Evolutionary conservation across 106 monocot genomes (phyloP).

Genomic region (Chionographis japonica): DNA sequence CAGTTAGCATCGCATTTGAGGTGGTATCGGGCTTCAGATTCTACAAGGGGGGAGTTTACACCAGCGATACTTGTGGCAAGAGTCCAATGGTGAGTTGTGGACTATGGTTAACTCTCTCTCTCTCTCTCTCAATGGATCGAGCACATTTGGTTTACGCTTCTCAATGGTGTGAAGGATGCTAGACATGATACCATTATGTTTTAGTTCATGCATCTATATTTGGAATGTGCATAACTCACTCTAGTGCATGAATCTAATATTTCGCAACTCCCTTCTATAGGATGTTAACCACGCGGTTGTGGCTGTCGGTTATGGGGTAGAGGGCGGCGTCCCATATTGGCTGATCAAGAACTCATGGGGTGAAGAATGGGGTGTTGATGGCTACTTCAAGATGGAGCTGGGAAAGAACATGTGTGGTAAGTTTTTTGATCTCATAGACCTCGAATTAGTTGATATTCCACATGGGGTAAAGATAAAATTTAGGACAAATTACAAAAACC

Average conservation of each 20-base stretch:
- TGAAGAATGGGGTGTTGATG: constrained; percentile 63
- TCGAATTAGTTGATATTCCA: too few relatives aligned
- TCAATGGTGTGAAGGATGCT: too few relatives aligned
- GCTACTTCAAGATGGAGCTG: constrained; percentile 97
- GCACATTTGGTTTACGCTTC: too few relatives aligned
- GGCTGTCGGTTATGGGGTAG: constrained; percentile 75
- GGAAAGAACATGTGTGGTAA: constrained; percentile 99
- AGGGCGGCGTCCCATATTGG: constrained; percentile 66
- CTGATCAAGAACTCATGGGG: constrained; percentile 90
- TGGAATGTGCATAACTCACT: too few relatives aligned
- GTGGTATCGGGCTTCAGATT: constrained; percentile 56
- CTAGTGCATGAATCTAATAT: background rate
- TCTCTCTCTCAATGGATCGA: too few relatives aligned
- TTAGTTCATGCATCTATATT: too few relatives aligned
- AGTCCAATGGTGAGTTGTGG: constrained; percentile 55
- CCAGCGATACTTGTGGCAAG: constrained; percentile 63
- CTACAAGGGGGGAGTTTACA: constrained; percentile 82
- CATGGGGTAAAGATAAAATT: too few relatives aligned
- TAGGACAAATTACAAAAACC: too few relatives aligned
- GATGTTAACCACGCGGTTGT: constrained; percentile 88
- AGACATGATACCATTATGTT: too few relatives aligned
- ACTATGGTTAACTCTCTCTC: background rate
- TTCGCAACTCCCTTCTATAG: constrained; percentile 10
- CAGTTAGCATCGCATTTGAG: constrained; percentile 88
- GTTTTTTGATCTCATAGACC: constrained; percentile 1